Conservation (phyloP, 2,329 filamentous ascomycete species). For the Diaporthe humulicola region DNA sequence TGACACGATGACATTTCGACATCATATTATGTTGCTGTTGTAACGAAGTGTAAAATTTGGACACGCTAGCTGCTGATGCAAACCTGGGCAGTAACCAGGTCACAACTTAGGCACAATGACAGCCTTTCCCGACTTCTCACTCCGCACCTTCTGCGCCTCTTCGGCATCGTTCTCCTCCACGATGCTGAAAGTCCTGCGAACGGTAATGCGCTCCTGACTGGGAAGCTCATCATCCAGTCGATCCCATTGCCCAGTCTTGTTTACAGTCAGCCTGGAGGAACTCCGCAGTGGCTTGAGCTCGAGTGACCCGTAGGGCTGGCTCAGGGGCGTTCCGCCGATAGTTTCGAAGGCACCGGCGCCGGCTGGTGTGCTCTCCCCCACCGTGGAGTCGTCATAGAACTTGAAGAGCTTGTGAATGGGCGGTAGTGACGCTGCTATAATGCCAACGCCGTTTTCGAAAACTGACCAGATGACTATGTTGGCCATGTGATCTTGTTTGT, state of each 20-base stretch:
- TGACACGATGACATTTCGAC: too few species aligned
- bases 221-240: background rate
- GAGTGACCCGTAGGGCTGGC: background rate
- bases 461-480: conserved; percentile 63
- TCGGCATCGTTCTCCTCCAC: background rate
- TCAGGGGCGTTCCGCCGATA: conserved; percentile 19
- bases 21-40: too few species aligned
- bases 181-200: conserved; percentile 12
- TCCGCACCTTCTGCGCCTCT: background rate
- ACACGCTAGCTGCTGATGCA: background rate
- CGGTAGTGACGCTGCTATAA: conserved; percentile 50
- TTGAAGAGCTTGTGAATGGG: conserved; percentile 31
- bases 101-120: background rate
- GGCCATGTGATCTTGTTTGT: conserved; percentile 42
- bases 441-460: conserved; percentile 53
- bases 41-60: too few species aligned
- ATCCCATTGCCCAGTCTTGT: background rate
- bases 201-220: background rate
- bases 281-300: conserved; percentile 7
- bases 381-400: conserved; percentile 1
- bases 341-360: conserved; percentile 10
- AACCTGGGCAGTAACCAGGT: background rate
- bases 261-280: background rate
- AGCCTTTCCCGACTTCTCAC: background rate
- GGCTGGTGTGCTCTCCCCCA: background rate